Evolutionary conservation across 2,329 filamentous ascomycete genomes (phyloP).

Genomic region (Ampelomyces quisqualis): DNA sequence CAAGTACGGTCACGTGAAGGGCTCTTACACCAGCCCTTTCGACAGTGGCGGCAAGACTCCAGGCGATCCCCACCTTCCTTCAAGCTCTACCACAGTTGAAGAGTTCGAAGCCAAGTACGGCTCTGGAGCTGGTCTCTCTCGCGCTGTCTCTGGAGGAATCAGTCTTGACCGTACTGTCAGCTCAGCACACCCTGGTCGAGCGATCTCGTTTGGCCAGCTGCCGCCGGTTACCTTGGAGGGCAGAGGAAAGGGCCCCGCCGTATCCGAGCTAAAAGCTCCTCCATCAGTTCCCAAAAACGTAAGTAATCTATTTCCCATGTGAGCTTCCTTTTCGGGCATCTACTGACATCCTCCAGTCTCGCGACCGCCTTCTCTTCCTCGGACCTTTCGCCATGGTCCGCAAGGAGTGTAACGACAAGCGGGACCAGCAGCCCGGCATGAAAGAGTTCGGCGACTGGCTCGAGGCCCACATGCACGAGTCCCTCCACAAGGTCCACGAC

Average conservation of each 20-base stretch:
- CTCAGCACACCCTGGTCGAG: not conserved
- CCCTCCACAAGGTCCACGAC: slow-evolving; percentile 4
- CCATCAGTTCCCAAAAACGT: not conserved
- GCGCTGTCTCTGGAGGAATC: no score
- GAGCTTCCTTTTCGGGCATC: not conserved
- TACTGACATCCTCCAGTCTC: slow-evolving; percentile 8
- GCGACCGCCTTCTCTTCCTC: slow-evolving; percentile 11
- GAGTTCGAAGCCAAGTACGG: not conserved
- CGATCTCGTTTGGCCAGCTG: not conserved
- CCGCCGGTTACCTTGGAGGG: not conserved
- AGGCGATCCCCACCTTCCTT: not conserved
- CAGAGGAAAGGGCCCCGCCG: not conserved
- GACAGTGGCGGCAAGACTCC: slow-evolving; percentile 2
- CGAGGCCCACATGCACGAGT: slow-evolving; percentile 11
- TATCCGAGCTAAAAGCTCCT: not conserved
- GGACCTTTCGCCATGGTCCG: slow-evolving; percentile 13
- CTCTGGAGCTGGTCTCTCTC: no score
- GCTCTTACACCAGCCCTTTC: slow-evolving; percentile 2
- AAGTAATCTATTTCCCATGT: not conserved
- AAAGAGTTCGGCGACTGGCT: slow-evolving; percentile 3
- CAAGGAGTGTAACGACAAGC: not conserved
- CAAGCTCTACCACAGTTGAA: not conserved
- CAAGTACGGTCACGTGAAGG: not conserved
- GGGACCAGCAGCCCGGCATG: not conserved
- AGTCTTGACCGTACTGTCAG: not conserved